Base-by-base conservation (phyloP, 768 basidiomycete species). In the Boletus reticulatus region DNA sequence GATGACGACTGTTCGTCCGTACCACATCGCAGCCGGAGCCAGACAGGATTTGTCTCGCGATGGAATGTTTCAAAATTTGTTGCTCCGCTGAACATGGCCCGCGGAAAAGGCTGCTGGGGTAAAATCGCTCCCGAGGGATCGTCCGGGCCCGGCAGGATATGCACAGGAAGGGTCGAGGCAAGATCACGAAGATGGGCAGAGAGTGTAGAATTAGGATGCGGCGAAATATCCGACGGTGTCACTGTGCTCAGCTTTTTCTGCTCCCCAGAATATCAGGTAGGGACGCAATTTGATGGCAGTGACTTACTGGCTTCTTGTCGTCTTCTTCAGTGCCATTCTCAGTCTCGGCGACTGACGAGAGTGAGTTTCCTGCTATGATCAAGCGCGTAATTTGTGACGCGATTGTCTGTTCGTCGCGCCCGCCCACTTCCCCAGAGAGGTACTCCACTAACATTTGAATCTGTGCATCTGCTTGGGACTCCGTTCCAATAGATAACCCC, bases 91-190 rank as follows among this genome's bases (percentile, higher is more conserved):
- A 99, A 88, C 89, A 98, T 94, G 7, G 92, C 89, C 32, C 87
- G 83, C 46, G 97, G 97, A 61, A 98, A 81, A 0, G 92, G 81
- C 65, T 97, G 97, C 69, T 99, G 97, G 4, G 97, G 97, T 61
- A 99, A 75, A 38, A 95, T 93, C 0, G 82, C 80, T 0, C 92
- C 93, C 14, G 93, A 83, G 4, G 96, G 97, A 71, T 99, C 97
- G 36, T 80, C 78, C 50, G 85, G 83, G 9, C 97, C 97, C 4
- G 95, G 92, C 41, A 98, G 77, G 29, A 99, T 76, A 65, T 95
- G 93, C 34, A 98, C 79, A 1, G 95, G 91, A 61, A 99, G 77
- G 17, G 84, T 80, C 13, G 84, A 81, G 7, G 85, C 82, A 46
- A 98, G 79, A 62, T 97, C 93, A 36, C 80, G 73, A 41, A 98